Conservation (phyloP, 2,329 filamentous ascomycete species). For the Neobulgaria alba region DNA sequence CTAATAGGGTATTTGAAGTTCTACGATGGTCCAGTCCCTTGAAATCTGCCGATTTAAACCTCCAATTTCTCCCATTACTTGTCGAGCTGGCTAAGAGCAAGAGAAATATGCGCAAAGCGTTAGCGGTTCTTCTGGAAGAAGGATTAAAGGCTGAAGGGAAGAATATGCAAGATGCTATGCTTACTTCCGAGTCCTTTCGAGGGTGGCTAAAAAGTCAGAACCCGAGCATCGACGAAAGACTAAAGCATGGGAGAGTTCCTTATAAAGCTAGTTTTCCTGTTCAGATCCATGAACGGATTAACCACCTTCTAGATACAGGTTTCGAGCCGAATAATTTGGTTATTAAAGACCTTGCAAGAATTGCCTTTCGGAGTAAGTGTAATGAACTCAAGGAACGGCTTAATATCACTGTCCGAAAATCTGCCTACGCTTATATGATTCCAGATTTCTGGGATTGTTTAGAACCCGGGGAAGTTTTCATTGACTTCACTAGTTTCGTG, state of each 20-base stretch:
- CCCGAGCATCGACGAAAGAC: slow-evolving; percentile 31
- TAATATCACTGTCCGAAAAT: slow-evolving; percentile 51
- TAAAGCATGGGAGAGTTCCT: slow-evolving; percentile 19
- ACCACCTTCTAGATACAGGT: slow-evolving; percentile 48
- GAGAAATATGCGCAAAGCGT: slow-evolving; percentile 35
- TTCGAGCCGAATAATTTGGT: slow-evolving; percentile 46
- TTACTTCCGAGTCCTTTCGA: slow-evolving; percentile 40
- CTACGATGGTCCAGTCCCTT: slow-evolving; percentile 39
- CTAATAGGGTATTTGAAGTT: slow-evolving; percentile 56
- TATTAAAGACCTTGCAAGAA: slow-evolving; percentile 37
- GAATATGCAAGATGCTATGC: slow-evolving; percentile 41
- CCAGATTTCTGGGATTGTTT: slow-evolving; percentile 56
- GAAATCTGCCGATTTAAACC: slow-evolving; percentile 49
- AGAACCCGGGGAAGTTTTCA: slow-evolving; percentile 55
- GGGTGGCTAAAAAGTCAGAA: slow-evolving; percentile 44
- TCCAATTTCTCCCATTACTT: slow-evolving; percentile 61
- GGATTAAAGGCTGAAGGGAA: slow-evolving; percentile 45
- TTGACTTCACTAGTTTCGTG: slow-evolving; percentile 56
- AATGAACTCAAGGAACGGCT: slow-evolving; percentile 40
- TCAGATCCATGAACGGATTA: slow-evolving; percentile 39
- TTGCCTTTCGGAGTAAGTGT: slow-evolving; percentile 15
- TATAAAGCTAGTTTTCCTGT: slow-evolving; percentile 19
- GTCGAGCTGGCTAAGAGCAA: slow-evolving; percentile 46
- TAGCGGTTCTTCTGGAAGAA: slow-evolving; percentile 41
- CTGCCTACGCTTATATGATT: slow-evolving; percentile 57